Base-by-base conservation (phyloP, 495 filamentous ascomycete species). In the Halenospora varia region DNA sequence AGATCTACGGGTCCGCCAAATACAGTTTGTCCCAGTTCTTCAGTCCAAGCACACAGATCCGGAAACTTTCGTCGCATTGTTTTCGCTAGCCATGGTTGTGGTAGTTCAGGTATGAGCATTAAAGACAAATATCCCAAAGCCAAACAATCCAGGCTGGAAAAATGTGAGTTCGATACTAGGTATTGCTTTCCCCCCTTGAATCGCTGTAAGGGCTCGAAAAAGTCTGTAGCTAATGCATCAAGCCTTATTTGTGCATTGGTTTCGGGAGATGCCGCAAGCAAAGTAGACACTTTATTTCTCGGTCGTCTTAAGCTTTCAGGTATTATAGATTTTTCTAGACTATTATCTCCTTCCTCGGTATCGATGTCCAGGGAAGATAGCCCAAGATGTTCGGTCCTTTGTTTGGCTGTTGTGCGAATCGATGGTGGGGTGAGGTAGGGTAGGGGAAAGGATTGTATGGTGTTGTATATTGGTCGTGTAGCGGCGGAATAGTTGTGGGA, bases 371-470 rank as follows among this genome's bases (percentile, higher is more conserved):
- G 71, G 10, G 78, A 77, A 3, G 83, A 83, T 52, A 96, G 75
- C 23, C 87, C 86, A 13, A 96, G 81, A 63, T 89, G 83, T 25
- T 80, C 82, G n/a, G 88, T 92, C 50, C 86, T 81, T 17, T 69
- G 59, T 65, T 86, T 82, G 45, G 90, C 90, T 48, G 84, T 73
- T 40, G 82, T 70, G 55, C 90, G 88, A 23, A 84, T 71, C 53
- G 76, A 74, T 3, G 84, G 84, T 2, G 88, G 89, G 18, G 89
- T 80, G 48, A 85, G 86, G 82, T 89, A 97, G 65, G 88, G 87
- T 50, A 87, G 80, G 9, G 94, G 89, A 77, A 92, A 92, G 19
- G 86, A 84, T 25, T 96, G 83, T 56, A 96, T 80, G 2, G 74
- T 68, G 53, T 83, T 85, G 73, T 88, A 93, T 26, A 89, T 83